Percentiles rank a stretch among this genome's conserved stretches.
Conservation (phyloP, 805 yeast species). For the Myxozyma udenii region DNA sequence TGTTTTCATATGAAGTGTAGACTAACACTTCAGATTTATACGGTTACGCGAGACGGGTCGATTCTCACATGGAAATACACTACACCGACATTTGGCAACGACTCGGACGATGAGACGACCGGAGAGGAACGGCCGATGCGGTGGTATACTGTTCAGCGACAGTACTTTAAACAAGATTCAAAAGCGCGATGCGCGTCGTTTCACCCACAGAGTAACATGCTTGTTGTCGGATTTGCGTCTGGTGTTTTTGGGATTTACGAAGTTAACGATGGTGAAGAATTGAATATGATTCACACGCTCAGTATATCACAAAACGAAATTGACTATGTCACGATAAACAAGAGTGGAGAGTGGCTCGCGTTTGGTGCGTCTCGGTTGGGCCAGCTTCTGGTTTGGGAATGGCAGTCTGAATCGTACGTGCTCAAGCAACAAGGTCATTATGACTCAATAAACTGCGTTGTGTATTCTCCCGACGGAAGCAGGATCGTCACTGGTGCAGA, state of each 20-base stretch:
- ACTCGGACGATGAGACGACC: constrained; percentile 44
- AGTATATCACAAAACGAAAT: constrained; percentile 90
- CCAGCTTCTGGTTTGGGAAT: constrained; percentile 94
- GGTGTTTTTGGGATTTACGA: constrained; percentile 93
- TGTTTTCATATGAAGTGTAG: neutral
- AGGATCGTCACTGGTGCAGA: constrained; percentile 90
- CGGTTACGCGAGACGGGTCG: constrained; percentile 93
- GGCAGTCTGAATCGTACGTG: constrained; percentile 96
- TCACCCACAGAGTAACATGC: constrained; percentile 64
- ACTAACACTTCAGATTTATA: constrained; percentile 52
- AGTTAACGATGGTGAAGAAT: constrained; percentile 53
- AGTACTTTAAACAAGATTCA: constrained; percentile 68
- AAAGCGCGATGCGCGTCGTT: constrained; percentile 78
- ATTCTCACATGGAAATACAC: constrained; percentile 87
- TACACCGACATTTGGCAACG: constrained; percentile 48
- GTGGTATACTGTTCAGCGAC: constrained; percentile 84
- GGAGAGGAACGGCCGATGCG: constrained; percentile 39
- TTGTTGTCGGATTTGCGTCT: constrained; percentile 83
- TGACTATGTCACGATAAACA: constrained; percentile 73
- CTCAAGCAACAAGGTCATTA: constrained; percentile 96
- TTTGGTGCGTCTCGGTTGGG: constrained; percentile 89
- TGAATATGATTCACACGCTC: constrained; percentile 75
- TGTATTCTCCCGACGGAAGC: constrained; percentile 93
- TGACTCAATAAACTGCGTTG: constrained; percentile 77
- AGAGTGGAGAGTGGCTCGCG: constrained; percentile 93